Conservation (phyloP, 2,329 filamentous ascomycete species). For the Apiospora sp. region DNA sequence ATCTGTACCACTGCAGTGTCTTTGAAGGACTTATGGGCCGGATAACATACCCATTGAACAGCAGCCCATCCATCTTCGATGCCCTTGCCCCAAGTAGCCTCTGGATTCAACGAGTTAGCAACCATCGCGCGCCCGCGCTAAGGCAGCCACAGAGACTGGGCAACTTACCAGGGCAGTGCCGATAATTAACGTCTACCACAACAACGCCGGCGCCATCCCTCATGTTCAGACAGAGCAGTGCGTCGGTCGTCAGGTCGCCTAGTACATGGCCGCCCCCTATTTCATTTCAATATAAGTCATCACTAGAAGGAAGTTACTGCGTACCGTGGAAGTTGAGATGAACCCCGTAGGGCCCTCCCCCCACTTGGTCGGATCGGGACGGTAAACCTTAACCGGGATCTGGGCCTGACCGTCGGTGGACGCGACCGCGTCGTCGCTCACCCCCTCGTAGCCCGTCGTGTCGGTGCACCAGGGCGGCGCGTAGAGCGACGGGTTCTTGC, state of each 20-base stretch:
- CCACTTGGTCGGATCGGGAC: constrained; percentile 40
- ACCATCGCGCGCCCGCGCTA: not conserved
- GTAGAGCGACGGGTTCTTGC: constrained; percentile 40
- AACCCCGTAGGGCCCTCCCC: constrained; percentile 44
- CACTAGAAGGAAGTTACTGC: not conserved
- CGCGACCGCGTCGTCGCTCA: constrained; percentile 36
- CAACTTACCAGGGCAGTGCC: constrained; percentile 46
- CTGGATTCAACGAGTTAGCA: constrained; percentile 29
- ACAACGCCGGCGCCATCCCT: constrained; percentile 46
- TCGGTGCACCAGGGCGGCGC: constrained; percentile 38
- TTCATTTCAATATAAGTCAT: not conserved
- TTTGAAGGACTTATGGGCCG: not conserved
- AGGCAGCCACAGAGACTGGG: not conserved
- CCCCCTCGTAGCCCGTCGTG: constrained; percentile 39
- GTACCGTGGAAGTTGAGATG: constrained; percentile 48
- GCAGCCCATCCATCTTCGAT: constrained; percentile 48
- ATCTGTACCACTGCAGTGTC: not conserved
- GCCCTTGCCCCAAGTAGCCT: constrained; percentile 46
- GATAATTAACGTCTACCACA: constrained; percentile 50
- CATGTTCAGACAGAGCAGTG: constrained; percentile 46
- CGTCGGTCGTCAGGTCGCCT: constrained; percentile 44
- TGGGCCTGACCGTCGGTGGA: constrained; percentile 40
- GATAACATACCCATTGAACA: constrained; percentile 44
- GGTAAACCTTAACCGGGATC: constrained; percentile 43
- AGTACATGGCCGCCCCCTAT: constrained; percentile 49